phyloP scores from a whole-genome alignment of 1,139 yeast species.

The Pichia inconspicua region DNA sequence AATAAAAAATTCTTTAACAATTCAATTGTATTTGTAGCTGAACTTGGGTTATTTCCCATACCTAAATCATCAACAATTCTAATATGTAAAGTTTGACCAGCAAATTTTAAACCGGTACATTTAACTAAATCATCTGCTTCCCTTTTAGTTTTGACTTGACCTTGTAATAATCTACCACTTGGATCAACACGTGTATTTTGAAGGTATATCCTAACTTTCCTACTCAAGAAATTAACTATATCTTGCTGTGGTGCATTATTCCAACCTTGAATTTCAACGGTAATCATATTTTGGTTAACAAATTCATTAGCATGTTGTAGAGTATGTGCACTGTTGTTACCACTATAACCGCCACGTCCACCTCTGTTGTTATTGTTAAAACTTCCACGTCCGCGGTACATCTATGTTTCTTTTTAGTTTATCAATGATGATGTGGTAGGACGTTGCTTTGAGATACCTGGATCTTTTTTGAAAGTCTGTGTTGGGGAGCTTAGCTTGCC shows the following conservation, averaged over 20 bases:
- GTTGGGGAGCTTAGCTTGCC: too few species aligned
- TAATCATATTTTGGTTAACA: constrained; percentile 33
- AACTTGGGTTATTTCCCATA: constrained; percentile 11
- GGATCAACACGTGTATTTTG: constrained; percentile 39
- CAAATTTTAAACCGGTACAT: constrained; percentile 75
- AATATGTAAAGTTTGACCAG: constrained; percentile 61
- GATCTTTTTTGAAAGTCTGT: too few species aligned
- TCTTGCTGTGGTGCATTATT: constrained; percentile 69
- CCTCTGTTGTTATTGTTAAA: constrained; percentile 1
- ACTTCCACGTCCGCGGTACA: constrained; percentile 33
- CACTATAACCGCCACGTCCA: constrained; percentile 3
- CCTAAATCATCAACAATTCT: constrained; percentile 31
- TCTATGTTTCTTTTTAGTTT: not conserved
- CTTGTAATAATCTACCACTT: constrained; percentile 38
- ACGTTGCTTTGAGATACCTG: not conserved
- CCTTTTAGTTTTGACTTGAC: constrained; percentile 43
- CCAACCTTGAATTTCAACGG: constrained; percentile 72
- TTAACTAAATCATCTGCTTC: constrained; percentile 55
- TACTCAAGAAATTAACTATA: constrained; percentile 56
- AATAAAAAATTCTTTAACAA: constrained; percentile 54
- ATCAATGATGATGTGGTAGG: not conserved
- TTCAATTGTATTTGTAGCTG: constrained; percentile 44
- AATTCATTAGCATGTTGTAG: constrained; percentile 28
- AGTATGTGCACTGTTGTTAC: constrained; percentile 13
- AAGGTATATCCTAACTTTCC: constrained; percentile 57